phyloP scores from a whole-genome alignment of 2,329 filamentous ascomycete species.

The Aphanocladium album region DNA sequence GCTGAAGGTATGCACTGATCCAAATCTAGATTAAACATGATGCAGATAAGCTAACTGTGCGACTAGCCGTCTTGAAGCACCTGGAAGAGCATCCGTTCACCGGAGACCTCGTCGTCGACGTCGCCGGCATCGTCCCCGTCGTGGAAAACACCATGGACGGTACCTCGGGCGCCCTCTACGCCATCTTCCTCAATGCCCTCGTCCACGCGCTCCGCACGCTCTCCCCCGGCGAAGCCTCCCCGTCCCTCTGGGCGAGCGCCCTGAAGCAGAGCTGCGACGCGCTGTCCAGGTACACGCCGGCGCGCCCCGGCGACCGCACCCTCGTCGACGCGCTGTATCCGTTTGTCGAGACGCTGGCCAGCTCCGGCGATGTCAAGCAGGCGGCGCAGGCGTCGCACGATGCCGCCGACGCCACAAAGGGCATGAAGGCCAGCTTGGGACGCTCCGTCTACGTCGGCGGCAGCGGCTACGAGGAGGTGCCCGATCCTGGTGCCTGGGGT shows the following conservation, averaged over 20 bases:
- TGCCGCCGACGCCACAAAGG: conserved; percentile 79
- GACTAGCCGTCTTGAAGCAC: conserved; percentile 47
- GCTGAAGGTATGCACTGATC: conserved; percentile 57
- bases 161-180: conserved; percentile 57
- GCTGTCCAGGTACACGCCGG: conserved; percentile 80
- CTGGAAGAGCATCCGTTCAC: conserved; percentile 39
- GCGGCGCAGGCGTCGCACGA: conserved; percentile 71
- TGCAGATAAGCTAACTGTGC: conserved; percentile 17
- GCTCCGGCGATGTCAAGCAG: conserved; percentile 60
- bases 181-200: conserved; percentile 87
- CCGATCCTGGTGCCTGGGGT: conserved; percentile 64
- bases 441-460: conserved; percentile 41
- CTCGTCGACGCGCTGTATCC: conserved; percentile 85
- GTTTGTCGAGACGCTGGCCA: conserved; percentile 68
- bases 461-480: conserved; percentile 41
- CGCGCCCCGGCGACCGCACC: conserved; percentile 82
- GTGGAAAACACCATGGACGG: conserved; percentile 57
- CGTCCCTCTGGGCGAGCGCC: conserved; percentile 54
- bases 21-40: neutral
- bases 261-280: conserved; percentile 66
- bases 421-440: conserved; percentile 86
- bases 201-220: conserved; percentile 54
- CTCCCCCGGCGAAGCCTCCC: conserved; percentile 29
- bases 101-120: conserved; percentile 49
- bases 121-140: conserved; percentile 48